phyloP scores from a whole-genome alignment of 2,329 filamentous ascomycete species.

The Colletotrichum tamarilloi region DNA sequence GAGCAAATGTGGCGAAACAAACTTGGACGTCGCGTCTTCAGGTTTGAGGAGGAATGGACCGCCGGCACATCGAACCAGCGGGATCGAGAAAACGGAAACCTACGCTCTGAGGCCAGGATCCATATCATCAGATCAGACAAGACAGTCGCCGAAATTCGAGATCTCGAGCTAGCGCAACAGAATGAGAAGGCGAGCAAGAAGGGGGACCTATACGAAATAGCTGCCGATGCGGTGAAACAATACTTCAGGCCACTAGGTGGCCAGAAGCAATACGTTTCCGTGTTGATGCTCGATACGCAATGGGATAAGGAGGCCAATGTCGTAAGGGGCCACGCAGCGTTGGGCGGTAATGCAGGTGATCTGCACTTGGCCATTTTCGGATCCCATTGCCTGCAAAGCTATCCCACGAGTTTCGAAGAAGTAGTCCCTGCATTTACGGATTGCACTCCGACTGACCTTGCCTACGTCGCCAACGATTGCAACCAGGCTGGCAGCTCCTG shows the following conservation, averaged over 20 bases:
- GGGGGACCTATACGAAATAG: slow-evolving; percentile 80
- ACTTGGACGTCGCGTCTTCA: slow-evolving; percentile 85
- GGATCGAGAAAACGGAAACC: slow-evolving; percentile 76
- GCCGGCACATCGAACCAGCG: slow-evolving; percentile 81
- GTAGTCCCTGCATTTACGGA: slow-evolving; percentile 90
- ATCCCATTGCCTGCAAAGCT: slow-evolving; percentile 91
- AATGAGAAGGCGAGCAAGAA: slow-evolving; percentile 75
- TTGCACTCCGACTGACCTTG: slow-evolving; percentile 87
- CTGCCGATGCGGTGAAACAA: slow-evolving; percentile 79
- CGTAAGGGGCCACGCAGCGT: slow-evolving; percentile 83
- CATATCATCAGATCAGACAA: slow-evolving; percentile 86
- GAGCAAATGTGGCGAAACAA: slow-evolving; percentile 96
- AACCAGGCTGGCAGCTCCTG: slow-evolving; percentile 90
- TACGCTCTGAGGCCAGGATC: slow-evolving; percentile 91
- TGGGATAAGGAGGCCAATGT: slow-evolving; percentile 81
- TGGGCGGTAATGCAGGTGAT: slow-evolving; percentile 80
- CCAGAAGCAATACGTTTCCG: slow-evolving; percentile 89
- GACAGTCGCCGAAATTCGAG: slow-evolving; percentile 85
- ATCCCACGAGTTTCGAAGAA: slow-evolving; percentile 89
- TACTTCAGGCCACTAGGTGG: slow-evolving; percentile 81
- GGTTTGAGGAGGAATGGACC: slow-evolving; percentile 96
- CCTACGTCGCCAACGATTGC: slow-evolving; percentile 84
- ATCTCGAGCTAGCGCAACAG: slow-evolving; percentile 83
- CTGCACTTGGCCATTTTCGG: slow-evolving; percentile 90
- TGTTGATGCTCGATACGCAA: slow-evolving; percentile 86